Evolutionary conservation across 2,329 filamentous ascomycete species (phyloP).

Genomic region (Cercospora berteroae): DNA sequence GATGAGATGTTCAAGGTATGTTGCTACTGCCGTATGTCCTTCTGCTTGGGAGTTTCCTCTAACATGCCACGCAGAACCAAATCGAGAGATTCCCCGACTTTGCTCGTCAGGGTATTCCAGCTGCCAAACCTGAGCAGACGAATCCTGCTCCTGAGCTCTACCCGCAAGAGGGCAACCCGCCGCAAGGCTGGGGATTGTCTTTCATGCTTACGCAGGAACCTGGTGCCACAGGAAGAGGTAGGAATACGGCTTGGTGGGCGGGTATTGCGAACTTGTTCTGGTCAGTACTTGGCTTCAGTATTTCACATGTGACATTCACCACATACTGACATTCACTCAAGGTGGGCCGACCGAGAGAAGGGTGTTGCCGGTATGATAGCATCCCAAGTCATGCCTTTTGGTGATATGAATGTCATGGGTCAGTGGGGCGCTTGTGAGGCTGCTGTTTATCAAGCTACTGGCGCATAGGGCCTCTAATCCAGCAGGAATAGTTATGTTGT

Average conservation of each 20-base stretch:
- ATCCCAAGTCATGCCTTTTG: constrained; percentile 39
- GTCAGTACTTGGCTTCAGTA: constrained; percentile 3
- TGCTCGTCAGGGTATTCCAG: constrained; percentile 35
- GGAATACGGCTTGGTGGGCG: constrained; percentile 38
- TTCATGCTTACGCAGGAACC: constrained; percentile 39
- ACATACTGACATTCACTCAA: background rate
- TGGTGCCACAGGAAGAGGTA: constrained; percentile 37
- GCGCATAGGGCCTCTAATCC: too few species aligned
- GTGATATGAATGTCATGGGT: constrained; percentile 29
- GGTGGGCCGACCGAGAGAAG: constrained; percentile 35
- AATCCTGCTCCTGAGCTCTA: constrained; percentile 44
- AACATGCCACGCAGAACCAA: constrained; percentile 34
- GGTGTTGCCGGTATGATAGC: constrained; percentile 41
- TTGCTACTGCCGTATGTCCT: background rate
- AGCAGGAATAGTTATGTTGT: background rate
- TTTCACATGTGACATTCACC: background rate
- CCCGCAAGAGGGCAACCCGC: constrained; percentile 44
- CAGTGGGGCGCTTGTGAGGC: constrained; percentile 38
- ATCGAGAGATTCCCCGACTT: constrained; percentile 39
- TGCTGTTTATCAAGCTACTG: constrained; percentile 26
- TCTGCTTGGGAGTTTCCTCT: background rate
- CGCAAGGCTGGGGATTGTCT: constrained; percentile 63
- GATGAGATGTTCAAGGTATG: constrained; percentile 56
- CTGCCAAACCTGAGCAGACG: constrained; percentile 38
- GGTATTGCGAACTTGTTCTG: constrained; percentile 39